Base-by-base conservation (phyloP, 2,329 filamentous ascomycete genomes). In the Paraphaeosphaeria sporulosa region DNA sequence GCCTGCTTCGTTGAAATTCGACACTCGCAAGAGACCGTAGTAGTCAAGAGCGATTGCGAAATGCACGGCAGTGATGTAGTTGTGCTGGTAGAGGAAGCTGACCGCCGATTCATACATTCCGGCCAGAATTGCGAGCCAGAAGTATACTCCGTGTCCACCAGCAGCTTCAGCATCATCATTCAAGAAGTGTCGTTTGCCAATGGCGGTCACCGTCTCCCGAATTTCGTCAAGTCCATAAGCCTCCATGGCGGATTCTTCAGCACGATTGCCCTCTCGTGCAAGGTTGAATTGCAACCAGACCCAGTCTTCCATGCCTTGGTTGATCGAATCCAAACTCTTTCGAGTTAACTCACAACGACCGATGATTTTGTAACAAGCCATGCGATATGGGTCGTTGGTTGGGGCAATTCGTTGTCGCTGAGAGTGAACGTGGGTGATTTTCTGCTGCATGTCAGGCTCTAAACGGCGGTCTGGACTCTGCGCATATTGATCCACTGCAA, bases 331-430 rank as follows among this genome's bases (percentile, higher is more conserved):
- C 38, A 90, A 77, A 60, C 80, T 86, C 57, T 86, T 82, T 46
- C 83, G 82, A 50, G 78, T 81, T 60, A 89, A 79, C 64, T 90
- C 87, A 71, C 87, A 89, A 52, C 87, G 93, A 48, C 96, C 95
- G 69, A 99, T 90, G 63, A 99, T 89, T 84, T 99, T 98, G 85
- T 98, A 98, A 77, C 95, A 97, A 50, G 94, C 94, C 88, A 97
- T 94, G 56, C 93, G 89, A 81, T 96, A 99, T 27, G 95, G 95
- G 76, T 99, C 95, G 1, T 92, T 91, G 73, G 94, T 92, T 0
- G 92, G 91, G 0, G 92, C 92, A 71, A 96, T 92, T 65, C 92
- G 90, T 27, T 89, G 86, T 48, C 93, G 89, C 75, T 96, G 92
- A 54, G 90, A 90, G 78, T 96, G 97, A 74, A 97, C 94, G 64